Conservation (phyloP, 306 rosid species). For the Castanospermum australe region DNA sequence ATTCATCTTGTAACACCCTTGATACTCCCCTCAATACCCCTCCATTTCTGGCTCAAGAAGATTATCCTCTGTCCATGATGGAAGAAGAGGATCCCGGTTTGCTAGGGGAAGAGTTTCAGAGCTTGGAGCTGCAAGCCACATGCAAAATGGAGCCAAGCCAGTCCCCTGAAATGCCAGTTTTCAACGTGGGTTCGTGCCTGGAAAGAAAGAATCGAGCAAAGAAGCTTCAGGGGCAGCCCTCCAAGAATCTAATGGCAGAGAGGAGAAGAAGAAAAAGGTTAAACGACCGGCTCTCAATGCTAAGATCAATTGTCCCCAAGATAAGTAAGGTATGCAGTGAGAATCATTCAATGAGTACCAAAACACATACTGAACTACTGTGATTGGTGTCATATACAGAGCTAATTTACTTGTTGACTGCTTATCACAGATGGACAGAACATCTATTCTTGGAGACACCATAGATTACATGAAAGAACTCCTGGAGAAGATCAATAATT, state of each 20-base stretch:
- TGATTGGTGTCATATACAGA: not conserved
- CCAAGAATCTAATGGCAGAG: slow-evolving; percentile 94
- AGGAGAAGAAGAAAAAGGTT: slow-evolving; percentile 80
- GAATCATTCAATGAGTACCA: not conserved
- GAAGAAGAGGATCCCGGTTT: slow-evolving; percentile 60
- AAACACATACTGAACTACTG: not conserved
- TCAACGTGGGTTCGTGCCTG: slow-evolving; percentile 40
- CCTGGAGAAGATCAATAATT: slow-evolving; percentile 58
- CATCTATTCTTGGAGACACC: slow-evolving; percentile 84
- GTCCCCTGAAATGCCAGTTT: slow-evolving; percentile 54
- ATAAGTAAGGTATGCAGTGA: slow-evolving; percentile 68
- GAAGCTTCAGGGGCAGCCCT: slow-evolving; percentile 79
- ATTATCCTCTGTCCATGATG: slow-evolving; percentile 39
- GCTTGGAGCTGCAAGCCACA: slow-evolving; percentile 46
- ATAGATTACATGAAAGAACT: slow-evolving; percentile 89
- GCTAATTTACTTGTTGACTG: slow-evolving; percentile 25
- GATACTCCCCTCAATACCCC: slow-evolving; percentile 45
- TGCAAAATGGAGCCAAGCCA: slow-evolving; percentile 64
- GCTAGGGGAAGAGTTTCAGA: slow-evolving; percentile 57
- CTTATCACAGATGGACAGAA: slow-evolving; percentile 74
- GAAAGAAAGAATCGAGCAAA: slow-evolving; percentile 53
- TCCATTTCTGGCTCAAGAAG: slow-evolving; percentile 47
- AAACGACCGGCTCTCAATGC: slow-evolving; percentile 86
- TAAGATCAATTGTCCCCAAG: slow-evolving; percentile 90
- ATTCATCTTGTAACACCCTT: slow-evolving; percentile 43